These are phyloP conservation scores for Papilionanthe hybrid DNA, from an alignment of 116 monocot genomes.

Conservation along the genomic window DNA sequence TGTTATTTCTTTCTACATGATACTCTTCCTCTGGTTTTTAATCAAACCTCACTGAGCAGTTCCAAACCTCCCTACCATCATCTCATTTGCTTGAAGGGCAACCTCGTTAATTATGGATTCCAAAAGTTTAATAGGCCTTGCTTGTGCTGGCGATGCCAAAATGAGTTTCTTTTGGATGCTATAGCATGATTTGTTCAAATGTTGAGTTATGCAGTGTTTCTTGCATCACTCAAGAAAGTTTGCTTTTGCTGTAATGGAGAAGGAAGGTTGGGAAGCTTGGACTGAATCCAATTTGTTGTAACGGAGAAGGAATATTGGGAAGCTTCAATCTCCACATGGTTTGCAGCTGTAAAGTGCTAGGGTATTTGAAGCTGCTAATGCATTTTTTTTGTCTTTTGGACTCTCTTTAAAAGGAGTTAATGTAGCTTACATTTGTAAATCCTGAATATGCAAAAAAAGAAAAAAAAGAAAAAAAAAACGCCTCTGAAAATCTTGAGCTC, in stretches of 20 bases:
- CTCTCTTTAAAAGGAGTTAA: constrained; percentile 21
- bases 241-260: constrained; percentile 12
- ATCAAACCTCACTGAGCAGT: constrained; percentile 39
- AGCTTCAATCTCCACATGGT: not conserved
- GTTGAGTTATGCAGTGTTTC: constrained; percentile 13
- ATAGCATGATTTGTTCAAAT: constrained; percentile 46
- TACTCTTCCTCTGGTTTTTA: constrained; percentile 38
- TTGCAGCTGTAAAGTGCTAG: constrained; percentile 35
- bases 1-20: constrained; percentile 12
- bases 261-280: not conserved
- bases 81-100: constrained; percentile 16
- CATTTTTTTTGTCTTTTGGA: constrained; percentile 20
- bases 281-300: not conserved
- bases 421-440: too few species aligned
- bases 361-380: constrained; percentile 39
- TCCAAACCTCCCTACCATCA: constrained; percentile 23
- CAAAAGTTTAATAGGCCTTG: constrained; percentile 6
- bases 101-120: constrained; percentile 9
- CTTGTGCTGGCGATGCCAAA: constrained; percentile 34
- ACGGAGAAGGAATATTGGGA: not conserved
- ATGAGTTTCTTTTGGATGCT: constrained; percentile 77
- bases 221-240: constrained; percentile 19
- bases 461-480: too few species aligned
- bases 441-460: too few species aligned
- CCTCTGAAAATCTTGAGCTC: too few species aligned